phyloP scores from a whole-genome alignment of 2,329 filamentous ascomycete genomes.

The Nigrospora osmanthi region DNA sequence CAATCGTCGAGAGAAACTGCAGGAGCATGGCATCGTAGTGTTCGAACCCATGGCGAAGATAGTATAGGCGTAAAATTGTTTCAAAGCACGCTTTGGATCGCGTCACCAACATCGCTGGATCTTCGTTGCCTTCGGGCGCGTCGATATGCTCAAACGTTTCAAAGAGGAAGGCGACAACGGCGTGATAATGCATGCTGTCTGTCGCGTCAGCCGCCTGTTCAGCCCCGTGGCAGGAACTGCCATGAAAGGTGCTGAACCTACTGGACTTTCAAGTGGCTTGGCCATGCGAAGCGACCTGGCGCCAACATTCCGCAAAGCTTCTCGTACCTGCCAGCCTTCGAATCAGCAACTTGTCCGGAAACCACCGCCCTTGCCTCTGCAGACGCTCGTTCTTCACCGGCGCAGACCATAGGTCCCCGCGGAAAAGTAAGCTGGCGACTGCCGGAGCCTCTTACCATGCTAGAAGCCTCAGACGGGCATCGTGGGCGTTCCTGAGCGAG shows the following conservation, averaged over 20 bases:
- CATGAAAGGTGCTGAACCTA: conserved; percentile 11
- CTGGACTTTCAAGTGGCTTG: conserved; percentile 27
- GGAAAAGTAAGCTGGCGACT: too few relatives aligned
- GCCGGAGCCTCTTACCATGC: conserved; percentile 15
- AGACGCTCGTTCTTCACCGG: too few relatives aligned
- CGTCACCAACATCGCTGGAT: conserved; percentile 7
- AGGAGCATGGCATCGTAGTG: conserved; percentile 11
- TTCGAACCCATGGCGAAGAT: conserved; percentile 21
- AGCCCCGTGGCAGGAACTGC: neutral
- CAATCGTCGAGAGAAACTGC: conserved; percentile 11
- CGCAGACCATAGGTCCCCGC: too few relatives aligned
- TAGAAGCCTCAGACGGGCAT: conserved; percentile 10
- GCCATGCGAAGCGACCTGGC: conserved; percentile 21
- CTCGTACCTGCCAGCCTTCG: neutral
- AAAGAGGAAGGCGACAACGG: conserved; percentile 24
- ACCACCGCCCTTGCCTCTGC: too few relatives aligned
- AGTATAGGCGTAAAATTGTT: conserved; percentile 20
- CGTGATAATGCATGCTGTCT: conserved; percentile 27
- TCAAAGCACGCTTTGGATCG: conserved; percentile 15
- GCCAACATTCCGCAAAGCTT: conserved; percentile 14
- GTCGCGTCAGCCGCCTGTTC: neutral
- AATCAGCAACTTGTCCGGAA: too few relatives aligned
- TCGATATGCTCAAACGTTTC: conserved; percentile 11
- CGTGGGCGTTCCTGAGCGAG: conserved; percentile 11
- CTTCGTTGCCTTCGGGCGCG: conserved; percentile 3